Conservation (phyloP, 169 alveolate genomes). For the Plasmodium inui region DNA sequence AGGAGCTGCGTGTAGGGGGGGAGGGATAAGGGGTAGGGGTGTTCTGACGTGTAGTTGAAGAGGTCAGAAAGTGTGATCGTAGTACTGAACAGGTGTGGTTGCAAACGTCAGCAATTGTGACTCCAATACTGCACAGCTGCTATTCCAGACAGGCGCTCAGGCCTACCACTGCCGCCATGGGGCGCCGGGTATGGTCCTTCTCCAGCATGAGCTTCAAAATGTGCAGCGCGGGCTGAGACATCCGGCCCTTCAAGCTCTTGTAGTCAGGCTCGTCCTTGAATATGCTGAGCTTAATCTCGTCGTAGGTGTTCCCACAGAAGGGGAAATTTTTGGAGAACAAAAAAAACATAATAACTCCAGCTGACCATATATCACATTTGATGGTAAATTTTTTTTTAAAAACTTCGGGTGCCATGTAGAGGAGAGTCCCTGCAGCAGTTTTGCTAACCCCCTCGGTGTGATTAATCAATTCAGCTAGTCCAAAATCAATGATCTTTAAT, state of each 20-base stretch:
- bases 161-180: constrained; percentile 74
- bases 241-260: constrained; percentile 17
- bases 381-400: constrained; percentile 91
- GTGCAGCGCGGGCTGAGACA: constrained; percentile 63
- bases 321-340: constrained; percentile 93
- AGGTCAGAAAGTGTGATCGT: background rate
- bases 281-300: constrained; percentile 81
- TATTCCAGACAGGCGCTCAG: background rate
- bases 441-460: constrained; percentile 80
- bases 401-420: constrained; percentile 96
- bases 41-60: background rate
- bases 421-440: constrained; percentile 90
- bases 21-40: background rate
- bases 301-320: constrained; percentile 83
- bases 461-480: constrained; percentile 81
- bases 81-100: background rate
- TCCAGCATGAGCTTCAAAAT: constrained; percentile 76
- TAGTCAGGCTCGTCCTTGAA: constrained; percentile 72
- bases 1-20: constrained; percentile 23
- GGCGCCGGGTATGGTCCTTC: constrained; percentile 63
- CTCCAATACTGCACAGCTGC: background rate
- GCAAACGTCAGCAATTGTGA: no score
- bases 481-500: constrained; percentile 83
- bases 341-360: constrained; percentile 93
- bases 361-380: constrained; percentile 95